Evolutionary conservation across 352 stramenopile genomes (phyloP).

Genomic region (Globisporangium acanthophoron): DNA sequence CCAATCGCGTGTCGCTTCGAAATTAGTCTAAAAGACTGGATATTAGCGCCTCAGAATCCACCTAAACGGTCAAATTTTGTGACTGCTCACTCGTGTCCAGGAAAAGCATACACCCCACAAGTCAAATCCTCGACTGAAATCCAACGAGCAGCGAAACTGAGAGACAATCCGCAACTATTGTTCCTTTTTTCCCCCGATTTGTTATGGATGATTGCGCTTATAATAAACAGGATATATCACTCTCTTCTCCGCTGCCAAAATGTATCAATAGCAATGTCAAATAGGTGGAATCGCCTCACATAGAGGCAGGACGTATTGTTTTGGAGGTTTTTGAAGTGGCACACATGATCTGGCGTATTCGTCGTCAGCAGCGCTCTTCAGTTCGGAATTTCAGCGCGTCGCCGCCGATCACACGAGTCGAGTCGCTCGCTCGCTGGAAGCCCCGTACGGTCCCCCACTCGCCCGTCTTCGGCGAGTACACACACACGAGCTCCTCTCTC

Average conservation of each 20-base stretch:
- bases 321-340: too few species aligned
- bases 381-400: neutral
- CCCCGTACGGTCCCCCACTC: neutral
- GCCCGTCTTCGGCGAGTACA: neutral
- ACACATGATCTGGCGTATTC: neutral
- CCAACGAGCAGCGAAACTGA: too few species aligned
- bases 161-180: too few species aligned
- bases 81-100: neutral
- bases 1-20: too few species aligned
- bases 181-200: too few species aligned
- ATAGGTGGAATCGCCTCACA: neutral
- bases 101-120: too few species aligned
- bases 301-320: too few species aligned
- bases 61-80: neutral
- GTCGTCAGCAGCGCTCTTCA: neutral
- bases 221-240: too few species aligned
- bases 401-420: neutral
- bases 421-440: neutral
- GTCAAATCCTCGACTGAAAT: too few species aligned
- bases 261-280: neutral
- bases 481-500: neutral
- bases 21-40: too few species aligned
- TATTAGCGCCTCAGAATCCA: neutral
- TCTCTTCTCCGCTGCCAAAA: neutral
- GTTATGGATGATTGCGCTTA: too few species aligned